phyloP scores from a whole-genome alignment of 2,329 filamentous ascomycete species.

The Apiospora koreana region DNA sequence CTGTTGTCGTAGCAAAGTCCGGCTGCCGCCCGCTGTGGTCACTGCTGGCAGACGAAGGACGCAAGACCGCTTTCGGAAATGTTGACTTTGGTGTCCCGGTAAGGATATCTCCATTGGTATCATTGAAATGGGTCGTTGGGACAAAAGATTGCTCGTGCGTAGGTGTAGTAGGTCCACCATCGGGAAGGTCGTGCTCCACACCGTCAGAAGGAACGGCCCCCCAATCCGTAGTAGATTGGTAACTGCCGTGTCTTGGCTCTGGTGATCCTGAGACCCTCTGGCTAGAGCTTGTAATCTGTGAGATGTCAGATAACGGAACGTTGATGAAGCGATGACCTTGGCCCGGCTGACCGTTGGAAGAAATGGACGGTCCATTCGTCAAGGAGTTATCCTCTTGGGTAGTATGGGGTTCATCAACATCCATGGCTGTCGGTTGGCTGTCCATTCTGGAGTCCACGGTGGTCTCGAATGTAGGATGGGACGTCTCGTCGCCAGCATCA shows the following conservation, averaged over 20 bases:
- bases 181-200: not conserved
- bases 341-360: slow-evolving; percentile 21
- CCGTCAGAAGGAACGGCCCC: not conserved
- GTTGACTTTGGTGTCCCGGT: slow-evolving; percentile 19
- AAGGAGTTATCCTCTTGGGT: not conserved
- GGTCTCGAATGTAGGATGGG: not conserved
- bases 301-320: slow-evolving; percentile 25
- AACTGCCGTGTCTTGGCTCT: slow-evolving; percentile 19
- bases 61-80: slow-evolving; percentile 33
- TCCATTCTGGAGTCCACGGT: not conserved
- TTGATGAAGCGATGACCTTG: slow-evolving; percentile 22
- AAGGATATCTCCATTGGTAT: slow-evolving; percentile 12
- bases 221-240: not conserved
- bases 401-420: not conserved
- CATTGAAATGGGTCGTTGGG: slow-evolving; percentile 18
- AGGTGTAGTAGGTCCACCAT: slow-evolving; percentile 8
- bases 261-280: slow-evolving; percentile 24
- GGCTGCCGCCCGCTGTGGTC: slow-evolving; percentile 51
- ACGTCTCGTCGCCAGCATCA: not conserved
- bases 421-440: not conserved
- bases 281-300: slow-evolving; percentile 27
- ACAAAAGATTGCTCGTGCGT: slow-evolving; percentile 14
- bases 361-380: slow-evolving; percentile 16
- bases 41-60: slow-evolving; percentile 42
- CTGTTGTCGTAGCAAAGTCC: slow-evolving; percentile 41